Conservation (phyloP, 257 asterid genomes). For the Eucommia ulmoides region DNA sequence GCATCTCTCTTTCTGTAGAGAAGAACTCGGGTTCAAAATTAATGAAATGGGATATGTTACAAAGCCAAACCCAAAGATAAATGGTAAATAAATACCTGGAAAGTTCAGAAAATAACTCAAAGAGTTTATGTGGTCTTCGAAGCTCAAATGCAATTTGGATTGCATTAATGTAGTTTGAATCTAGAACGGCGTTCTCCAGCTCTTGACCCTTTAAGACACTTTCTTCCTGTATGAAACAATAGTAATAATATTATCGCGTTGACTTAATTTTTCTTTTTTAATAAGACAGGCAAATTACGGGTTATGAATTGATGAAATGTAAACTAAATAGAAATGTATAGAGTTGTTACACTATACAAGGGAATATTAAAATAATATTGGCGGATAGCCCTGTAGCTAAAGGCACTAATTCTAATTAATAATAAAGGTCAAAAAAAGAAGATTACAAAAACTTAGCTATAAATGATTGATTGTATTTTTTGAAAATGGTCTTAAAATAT, state of each 20-base stretch:
- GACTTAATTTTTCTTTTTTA: too few relatives aligned
- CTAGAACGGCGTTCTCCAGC: not conserved
- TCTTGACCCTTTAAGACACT: not conserved
- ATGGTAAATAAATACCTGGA: not conserved
- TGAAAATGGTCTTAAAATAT: too few relatives aligned
- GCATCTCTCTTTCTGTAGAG: not conserved
- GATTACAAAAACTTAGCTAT: too few relatives aligned
- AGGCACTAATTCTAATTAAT: too few relatives aligned
- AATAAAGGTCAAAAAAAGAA: too few relatives aligned
- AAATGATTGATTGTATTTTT: too few relatives aligned
- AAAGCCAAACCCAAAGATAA: not conserved
- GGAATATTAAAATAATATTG: too few relatives aligned
- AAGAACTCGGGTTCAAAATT: not conserved
- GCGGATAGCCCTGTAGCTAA: too few relatives aligned
- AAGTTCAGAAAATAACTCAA: not conserved
- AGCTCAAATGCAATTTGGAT: not conserved
- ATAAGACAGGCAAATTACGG: too few relatives aligned
- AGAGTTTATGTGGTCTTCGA: not conserved
- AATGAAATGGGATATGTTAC: not conserved
- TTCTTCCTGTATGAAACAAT: constrained; percentile 6
- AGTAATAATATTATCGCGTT: not conserved
- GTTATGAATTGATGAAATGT: too few relatives aligned
- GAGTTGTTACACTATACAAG: too few relatives aligned
- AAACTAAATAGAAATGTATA: too few relatives aligned
- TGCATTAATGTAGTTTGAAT: not conserved